Percentiles rank a stretch among this genome's conserved stretches.
phyloP scores from a whole-genome alignment of 495 filamentous ascomycete genomes.

The Penicillium parvum region DNA sequence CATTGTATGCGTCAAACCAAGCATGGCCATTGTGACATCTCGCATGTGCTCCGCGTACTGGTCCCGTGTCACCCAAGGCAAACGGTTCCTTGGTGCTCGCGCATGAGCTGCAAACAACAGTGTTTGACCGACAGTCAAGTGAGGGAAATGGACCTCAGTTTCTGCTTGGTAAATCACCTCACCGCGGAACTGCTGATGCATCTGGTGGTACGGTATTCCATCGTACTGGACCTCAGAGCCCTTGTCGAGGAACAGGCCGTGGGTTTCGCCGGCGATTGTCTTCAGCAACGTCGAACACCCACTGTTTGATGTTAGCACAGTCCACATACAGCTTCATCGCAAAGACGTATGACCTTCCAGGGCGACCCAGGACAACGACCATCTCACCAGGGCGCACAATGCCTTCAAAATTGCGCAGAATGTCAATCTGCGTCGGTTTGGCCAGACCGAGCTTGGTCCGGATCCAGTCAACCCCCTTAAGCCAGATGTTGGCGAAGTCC shows the following conservation, averaged over 20 bases:
- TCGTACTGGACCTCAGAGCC: constrained; percentile 59
- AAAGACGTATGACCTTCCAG: too few relatives aligned
- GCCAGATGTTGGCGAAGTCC: not conserved
- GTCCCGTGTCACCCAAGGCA: constrained; percentile 38
- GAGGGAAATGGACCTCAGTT: constrained; percentile 57
- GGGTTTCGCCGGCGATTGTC: constrained; percentile 62
- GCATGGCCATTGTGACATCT: constrained; percentile 55
- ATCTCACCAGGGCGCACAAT: constrained; percentile 53
- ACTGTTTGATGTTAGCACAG: too few relatives aligned
- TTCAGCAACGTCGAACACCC: constrained; percentile 71
- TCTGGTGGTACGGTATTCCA: constrained; percentile 49
- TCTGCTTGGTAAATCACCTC: constrained; percentile 55
- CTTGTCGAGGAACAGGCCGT: constrained; percentile 57
- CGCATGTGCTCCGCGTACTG: constrained; percentile 40
- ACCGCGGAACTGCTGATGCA: constrained; percentile 60
- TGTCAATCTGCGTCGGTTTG: not conserved
- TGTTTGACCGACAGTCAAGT: constrained; percentile 57
- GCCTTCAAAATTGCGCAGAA: not conserved
- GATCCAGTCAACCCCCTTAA: not conserved
- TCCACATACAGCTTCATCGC: too few relatives aligned
- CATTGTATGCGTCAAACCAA: constrained; percentile 53
- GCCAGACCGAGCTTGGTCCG: not conserved
- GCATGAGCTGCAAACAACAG: constrained; percentile 52
- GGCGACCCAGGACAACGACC: constrained; percentile 65
- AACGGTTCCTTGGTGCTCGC: constrained; percentile 34